Evolutionary conservation across 352 stramenopile species (phyloP).

Genomic region (Pythium volutum): DNA sequence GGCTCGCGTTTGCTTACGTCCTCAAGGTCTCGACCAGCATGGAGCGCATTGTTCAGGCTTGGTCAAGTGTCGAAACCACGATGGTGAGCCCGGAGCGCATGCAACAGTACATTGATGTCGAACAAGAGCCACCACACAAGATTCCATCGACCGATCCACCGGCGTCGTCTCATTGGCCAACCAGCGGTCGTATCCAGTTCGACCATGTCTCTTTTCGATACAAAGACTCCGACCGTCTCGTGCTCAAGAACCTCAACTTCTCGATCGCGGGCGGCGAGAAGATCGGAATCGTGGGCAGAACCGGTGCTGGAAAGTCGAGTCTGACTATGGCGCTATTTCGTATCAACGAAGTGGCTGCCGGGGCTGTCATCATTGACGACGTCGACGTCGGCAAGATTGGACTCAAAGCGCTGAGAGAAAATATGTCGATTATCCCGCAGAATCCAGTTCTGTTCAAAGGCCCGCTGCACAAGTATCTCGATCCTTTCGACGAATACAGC

Average conservation of each 20-base stretch:
- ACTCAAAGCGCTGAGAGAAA: conserved; percentile 73
- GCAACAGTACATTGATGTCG: conserved; percentile 63
- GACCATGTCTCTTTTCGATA: conserved; percentile 86
- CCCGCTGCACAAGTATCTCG: conserved; percentile 86
- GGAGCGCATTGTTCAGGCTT: conserved; percentile 68
- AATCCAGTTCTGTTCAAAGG: conserved; percentile 90
- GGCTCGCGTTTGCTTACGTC: conserved; percentile 83
- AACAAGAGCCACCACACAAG: conserved; percentile 21
- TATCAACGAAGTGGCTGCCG: conserved; percentile 86
- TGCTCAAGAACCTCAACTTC: conserved; percentile 45
- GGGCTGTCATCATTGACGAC: conserved; percentile 90
- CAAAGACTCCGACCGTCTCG: conserved; percentile 54
- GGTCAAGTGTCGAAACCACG: conserved; percentile 33
- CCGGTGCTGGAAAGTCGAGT: conserved; percentile 81
- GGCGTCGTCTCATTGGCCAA: conserved; percentile 60
- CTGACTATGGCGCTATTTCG: conserved; percentile 91
- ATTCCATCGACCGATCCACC: conserved; percentile 27
- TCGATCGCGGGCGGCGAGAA: conserved; percentile 53
- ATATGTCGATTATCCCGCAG: conserved; percentile 92
- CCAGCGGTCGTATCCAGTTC: conserved; percentile 76
- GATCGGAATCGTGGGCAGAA: conserved; percentile 89
- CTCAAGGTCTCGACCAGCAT: conserved; percentile 61
- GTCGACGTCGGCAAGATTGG: conserved; percentile 74
- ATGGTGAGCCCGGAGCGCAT: conserved; percentile 86
- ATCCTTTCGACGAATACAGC: conserved; percentile 84